A percentile compares a stretch with the other conserved stretches of the same genome.
Evolutionary conservation across 805 yeast species (phyloP).

Genomic region (Ogataea naganishii): DNA sequence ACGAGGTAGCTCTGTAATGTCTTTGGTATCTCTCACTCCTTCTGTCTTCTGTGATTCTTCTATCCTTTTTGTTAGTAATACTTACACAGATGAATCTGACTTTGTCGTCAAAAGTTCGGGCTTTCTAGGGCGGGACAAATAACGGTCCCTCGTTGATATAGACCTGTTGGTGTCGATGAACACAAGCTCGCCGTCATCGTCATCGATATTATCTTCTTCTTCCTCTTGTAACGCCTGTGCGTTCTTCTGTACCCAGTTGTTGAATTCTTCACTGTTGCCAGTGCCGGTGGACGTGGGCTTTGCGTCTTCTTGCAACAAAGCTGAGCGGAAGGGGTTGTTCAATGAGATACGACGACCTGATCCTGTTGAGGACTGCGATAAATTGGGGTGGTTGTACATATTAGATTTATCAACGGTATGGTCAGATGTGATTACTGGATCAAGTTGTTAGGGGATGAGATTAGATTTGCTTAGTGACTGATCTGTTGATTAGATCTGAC

Average conservation of each 20-base stretch:
- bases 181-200: constrained; percentile 27
- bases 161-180: constrained; percentile 15
- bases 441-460: too few species aligned
- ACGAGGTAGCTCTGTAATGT: constrained; percentile 1
- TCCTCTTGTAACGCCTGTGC: constrained; percentile 20
- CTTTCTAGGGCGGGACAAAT: constrained; percentile 2
- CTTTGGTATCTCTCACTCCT: background rate
- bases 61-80: constrained; percentile 3
- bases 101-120: constrained; percentile 11
- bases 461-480: background rate
- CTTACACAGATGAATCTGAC: constrained; percentile 17
- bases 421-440: too few species aligned
- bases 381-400: constrained; percentile 24
- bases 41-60: background rate
- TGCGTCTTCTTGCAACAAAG: constrained; percentile 25
- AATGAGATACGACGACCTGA: constrained; percentile 42
- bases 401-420: too few species aligned
- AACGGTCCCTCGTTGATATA: too few species aligned
- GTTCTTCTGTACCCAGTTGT: constrained; percentile 47
- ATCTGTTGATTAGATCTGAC: background rate
- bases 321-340: constrained; percentile 66
- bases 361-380: constrained; percentile 26
- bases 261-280: constrained; percentile 31
- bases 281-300: constrained; percentile 7
- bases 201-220: constrained; percentile 31